phyloP scores from a whole-genome alignment of 1,139 yeast species.

The Arxiozyma bovina region DNA sequence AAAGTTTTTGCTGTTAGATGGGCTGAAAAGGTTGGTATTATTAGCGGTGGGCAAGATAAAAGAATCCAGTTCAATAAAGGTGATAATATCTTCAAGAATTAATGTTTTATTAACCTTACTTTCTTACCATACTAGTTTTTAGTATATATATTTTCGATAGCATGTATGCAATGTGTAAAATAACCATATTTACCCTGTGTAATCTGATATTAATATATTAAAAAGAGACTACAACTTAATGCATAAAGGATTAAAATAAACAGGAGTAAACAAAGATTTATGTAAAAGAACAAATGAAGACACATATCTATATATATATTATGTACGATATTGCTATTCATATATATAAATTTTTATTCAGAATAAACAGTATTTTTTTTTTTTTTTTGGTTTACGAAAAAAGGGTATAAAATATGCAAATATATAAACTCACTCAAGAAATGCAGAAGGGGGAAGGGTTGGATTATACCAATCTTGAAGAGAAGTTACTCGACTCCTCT shows the following conservation, averaged over 20 bases:
- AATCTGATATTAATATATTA: too few species aligned
- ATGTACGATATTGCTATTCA: too few species aligned
- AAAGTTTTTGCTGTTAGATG: slow-evolving; percentile 86
- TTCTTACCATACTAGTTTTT: background rate
- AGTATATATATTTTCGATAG: background rate
- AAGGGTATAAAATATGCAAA: background rate
- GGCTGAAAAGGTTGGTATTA: slow-evolving; percentile 70
- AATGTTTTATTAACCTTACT: background rate
- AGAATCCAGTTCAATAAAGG: slow-evolving; percentile 78
- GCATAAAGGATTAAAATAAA: too few species aligned
- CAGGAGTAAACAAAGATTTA: too few species aligned
- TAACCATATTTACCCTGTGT: background rate
- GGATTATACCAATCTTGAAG: slow-evolving; percentile 2
- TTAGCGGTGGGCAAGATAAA: slow-evolving; percentile 92
- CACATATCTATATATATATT: too few species aligned
- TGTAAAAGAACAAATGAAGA: background rate
- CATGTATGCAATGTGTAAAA: background rate
- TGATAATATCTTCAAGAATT: slow-evolving; percentile 26
- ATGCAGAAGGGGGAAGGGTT: background rate
- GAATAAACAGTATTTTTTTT: too few species aligned
- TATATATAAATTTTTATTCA: too few species aligned
- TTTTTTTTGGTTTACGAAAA: background rate
- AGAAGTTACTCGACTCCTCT: background rate
- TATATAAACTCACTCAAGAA: background rate
- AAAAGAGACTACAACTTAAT: too few species aligned